Evolutionary conservation across 805 yeast genomes (phyloP), one percentile per base, ranked within the genome.

Genomic region (Yamadazyma olivae): DNA sequence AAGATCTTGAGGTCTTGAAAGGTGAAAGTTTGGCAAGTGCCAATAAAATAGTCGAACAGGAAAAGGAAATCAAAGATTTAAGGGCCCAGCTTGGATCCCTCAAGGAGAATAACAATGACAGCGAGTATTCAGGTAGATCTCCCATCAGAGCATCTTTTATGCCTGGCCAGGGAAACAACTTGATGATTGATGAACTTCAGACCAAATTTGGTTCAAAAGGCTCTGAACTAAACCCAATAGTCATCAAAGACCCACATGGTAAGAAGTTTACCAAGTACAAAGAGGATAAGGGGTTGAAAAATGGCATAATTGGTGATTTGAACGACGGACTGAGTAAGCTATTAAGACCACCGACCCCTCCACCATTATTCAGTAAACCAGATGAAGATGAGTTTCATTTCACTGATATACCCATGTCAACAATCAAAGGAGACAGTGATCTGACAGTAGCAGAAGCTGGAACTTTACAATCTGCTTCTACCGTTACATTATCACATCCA

Each of bases 21-120:
- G 41, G 33, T 16, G 60, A 59, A 28, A 45, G 45, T 31, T 33
- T 39, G 16, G 25, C 43, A 5, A 44, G 57, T 44, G 46, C 50
- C 12, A 42, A 44, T 20, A 54, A 43, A 30, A 50, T 57, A 14
- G 51, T 52, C 6, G 36, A 43, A 2, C 61, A 58, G 32, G 56
- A 56, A 27, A 49, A 39, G 15, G 53, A 57, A 27, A 56, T 61
- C 15, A 45, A 40, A 4, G 19, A 49, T 5, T 46, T 64, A 20
- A 57, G 51, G 38, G 27, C 35, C 6, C 59, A 59, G 30, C 41
- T 60, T 2, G 40, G 36, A 28, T 38, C 4, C 28, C 56, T 36
- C 53, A 53, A 35, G 43, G 49, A 22, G 54, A 10, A 21, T 15
- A 13, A 14, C 8, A 17, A 21, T 4, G 32, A 29, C 10, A 27